Conservation (phyloP, 495 filamentous ascomycete genomes). For the Aspergillus coremiiformis region DNA sequence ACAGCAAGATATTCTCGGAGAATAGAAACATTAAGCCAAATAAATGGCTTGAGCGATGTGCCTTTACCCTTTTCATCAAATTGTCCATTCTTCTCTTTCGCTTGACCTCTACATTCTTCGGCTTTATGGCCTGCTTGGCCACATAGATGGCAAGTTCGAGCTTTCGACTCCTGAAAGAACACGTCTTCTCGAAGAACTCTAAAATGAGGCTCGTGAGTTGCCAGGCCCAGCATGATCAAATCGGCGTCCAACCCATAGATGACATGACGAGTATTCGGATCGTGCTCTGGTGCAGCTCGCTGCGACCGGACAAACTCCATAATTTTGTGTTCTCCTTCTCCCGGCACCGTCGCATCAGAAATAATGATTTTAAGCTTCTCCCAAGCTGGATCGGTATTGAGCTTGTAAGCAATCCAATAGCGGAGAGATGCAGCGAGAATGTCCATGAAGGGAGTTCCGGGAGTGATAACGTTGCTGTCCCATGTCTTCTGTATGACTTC, state of each 20-base stretch:
- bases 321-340: constrained; percentile 98
- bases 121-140: constrained; percentile 86
- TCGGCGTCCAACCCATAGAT: constrained; percentile 96
- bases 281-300: constrained; percentile 77
- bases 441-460: constrained; percentile 98
- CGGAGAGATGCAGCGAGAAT: constrained; percentile 83
- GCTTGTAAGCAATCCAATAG: constrained; percentile 95
- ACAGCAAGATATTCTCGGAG: constrained; percentile 88
- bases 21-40: constrained; percentile 93
- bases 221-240: constrained; percentile 97
- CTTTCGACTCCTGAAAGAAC: constrained; percentile 79
- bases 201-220: constrained; percentile 96
- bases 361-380: constrained; percentile 95
- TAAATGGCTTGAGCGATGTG: constrained; percentile 74
- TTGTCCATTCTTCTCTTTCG: constrained; percentile 77
- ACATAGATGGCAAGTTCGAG: constrained; percentile 74
- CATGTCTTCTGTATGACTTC: constrained; percentile 81
- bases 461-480: constrained; percentile 95
- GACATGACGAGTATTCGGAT: constrained; percentile 94
- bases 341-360: constrained; percentile 93
- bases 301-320: constrained; percentile 98
- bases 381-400: constrained; percentile 96
- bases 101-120: constrained; percentile 71
- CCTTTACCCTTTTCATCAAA: constrained; percentile 75
- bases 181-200: constrained; percentile 96